Base-by-base conservation (phyloP, 345 rosid species). In the Populus deltoides region DNA sequence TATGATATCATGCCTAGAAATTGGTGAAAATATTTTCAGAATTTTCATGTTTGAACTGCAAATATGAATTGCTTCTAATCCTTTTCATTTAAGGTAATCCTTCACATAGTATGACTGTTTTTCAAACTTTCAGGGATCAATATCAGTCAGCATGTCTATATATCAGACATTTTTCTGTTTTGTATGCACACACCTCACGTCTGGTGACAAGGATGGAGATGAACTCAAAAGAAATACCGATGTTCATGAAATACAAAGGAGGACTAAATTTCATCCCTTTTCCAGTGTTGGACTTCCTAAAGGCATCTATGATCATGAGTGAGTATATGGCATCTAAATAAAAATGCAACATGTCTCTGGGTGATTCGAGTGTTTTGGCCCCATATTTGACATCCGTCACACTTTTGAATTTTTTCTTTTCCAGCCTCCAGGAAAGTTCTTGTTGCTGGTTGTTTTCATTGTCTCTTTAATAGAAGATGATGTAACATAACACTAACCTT, bases 171-270 rank as follows among this genome's bases (percentile, higher is more conserved):
- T 84, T 71, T 90, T 91, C 76, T 95, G 98, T 84, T 95, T 95
- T 83, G 81, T 91, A 69, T 89, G 93, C 76, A 74, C 93, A 15
- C 99, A 96, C 83, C 89, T 96, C 76, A 92, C 98, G 59, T 81
- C 99, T 65, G 99, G 99, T 59, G 97, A 93, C 83, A 91, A 90
- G 78, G 97, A 93, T 8, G 98, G 92, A 75, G 99, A 96, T 83
- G 93, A 91, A 78, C 86, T 81, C 22, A 93, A 93, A 87, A 89
- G 99, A 75, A 96, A 93, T 81, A 88, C 90, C 4, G 97, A 96
- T 87, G 97, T 96, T 81, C 85, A 82, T 57, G 99, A 96, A 87
- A 93, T 96, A 85, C 93, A 62, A 78, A 85, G 87, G 68, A 89
- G 98, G 86, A 96, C 99, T 77, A 83, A 79, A 66, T 96, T 93